These are phyloP conservation scores for Psophocarpus tetragonolobus DNA, from an alignment of 306 rosid species.

Conservation along the genomic window DNA sequence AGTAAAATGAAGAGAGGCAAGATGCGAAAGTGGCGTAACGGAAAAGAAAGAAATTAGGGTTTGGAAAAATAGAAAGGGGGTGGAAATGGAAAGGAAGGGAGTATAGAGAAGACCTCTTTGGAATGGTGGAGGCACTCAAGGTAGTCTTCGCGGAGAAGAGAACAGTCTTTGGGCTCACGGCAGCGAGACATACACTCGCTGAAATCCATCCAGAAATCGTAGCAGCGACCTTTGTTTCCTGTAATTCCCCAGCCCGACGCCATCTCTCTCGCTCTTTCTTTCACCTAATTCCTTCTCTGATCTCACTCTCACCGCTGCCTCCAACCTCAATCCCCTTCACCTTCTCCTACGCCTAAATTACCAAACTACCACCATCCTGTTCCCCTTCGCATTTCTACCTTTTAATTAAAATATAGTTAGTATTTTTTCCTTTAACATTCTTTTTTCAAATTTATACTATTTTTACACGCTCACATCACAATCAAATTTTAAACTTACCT, in stretches of 20 bases:
- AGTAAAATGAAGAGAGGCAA: background rate
- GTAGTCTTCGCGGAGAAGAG: constrained; percentile 96
- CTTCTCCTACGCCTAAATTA: background rate
- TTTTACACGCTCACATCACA: too few species aligned
- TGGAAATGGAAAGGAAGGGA: background rate
- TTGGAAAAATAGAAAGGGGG: background rate
- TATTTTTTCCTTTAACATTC: too few species aligned
- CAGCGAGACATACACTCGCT: constrained; percentile 98
- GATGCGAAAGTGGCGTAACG: background rate
- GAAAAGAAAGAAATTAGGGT: constrained; percentile 30
- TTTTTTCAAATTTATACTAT: too few species aligned
- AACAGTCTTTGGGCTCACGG: constrained; percentile 90
- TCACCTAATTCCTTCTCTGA: constrained; percentile 1
- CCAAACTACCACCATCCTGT: background rate
- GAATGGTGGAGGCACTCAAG: constrained; percentile 98
- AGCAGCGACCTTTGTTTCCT: constrained; percentile 96
- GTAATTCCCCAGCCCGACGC: constrained; percentile 99
- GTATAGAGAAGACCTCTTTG: constrained; percentile 67
- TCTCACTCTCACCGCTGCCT: constrained; percentile 1
- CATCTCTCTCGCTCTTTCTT: constrained; percentile 39
- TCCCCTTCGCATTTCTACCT: background rate
- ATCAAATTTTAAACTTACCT: too few species aligned
- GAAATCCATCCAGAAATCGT: constrained; percentile 98
- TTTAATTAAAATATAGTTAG: background rate
- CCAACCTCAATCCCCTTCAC: background rate